A percentile compares a stretch with the other conserved stretches of the same genome.
These are phyloP conservation scores for Cunninghamia lanceolata DNA, from an alignment of 75 land plant genomes.

Conservation along the genomic window DNA sequence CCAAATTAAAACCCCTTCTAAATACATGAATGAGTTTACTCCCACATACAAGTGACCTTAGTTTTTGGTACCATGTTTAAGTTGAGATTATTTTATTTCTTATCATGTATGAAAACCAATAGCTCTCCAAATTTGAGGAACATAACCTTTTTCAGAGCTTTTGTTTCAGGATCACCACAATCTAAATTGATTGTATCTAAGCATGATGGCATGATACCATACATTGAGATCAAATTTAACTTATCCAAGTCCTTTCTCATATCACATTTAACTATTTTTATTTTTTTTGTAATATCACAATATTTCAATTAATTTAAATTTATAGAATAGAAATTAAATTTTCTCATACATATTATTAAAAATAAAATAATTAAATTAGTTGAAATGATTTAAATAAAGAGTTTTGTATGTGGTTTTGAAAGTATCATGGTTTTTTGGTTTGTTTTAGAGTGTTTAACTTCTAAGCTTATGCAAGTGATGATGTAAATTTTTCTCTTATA, in stretches of 20 bases:
- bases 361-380: too few species aligned
- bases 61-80: background rate
- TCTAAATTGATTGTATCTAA: background rate
- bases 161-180: too few species aligned
- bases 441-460: too few species aligned
- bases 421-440: too few species aligned
- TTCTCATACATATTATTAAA: too few species aligned
- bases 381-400: too few species aligned
- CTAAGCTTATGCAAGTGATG: too few species aligned
- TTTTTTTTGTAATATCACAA: too few species aligned
- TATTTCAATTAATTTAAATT: too few species aligned
- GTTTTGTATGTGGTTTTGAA: too few species aligned
- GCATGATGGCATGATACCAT: background rate
- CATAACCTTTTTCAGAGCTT: background rate
- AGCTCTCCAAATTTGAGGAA: background rate
- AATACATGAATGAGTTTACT: background rate
- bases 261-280: background rate
- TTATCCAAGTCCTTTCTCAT: background rate
- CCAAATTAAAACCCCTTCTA: background rate
- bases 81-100: background rate
- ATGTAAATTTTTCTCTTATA: too few species aligned
- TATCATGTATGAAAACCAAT: background rate
- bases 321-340: too few species aligned
- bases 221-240: background rate
- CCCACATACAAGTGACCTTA: background rate